These are phyloP conservation scores for Pisolithus orientalis DNA, from an alignment of 768 basidiomycete genomes.

Conservation along the genomic window DNA sequence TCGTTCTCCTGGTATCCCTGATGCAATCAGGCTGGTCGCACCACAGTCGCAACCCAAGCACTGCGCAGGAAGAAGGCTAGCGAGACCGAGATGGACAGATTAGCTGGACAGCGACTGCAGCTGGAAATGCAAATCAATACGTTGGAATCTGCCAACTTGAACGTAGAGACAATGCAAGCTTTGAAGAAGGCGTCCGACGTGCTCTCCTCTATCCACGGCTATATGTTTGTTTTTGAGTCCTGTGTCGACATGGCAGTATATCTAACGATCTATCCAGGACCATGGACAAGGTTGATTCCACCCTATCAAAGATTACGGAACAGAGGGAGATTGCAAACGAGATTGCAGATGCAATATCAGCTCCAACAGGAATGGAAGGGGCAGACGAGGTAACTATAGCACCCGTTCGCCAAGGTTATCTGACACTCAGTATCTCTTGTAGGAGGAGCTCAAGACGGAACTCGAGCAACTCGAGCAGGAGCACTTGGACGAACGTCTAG, in stretches of 20 bases:
- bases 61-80: constrained; percentile 89
- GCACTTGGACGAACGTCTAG: constrained; percentile 76
- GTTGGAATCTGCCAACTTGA: constrained; percentile 94
- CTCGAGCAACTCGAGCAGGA: constrained; percentile 87
- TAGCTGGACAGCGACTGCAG: constrained; percentile 82
- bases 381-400: constrained; percentile 62
- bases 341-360: constrained; percentile 83
- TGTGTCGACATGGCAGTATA: neutral
- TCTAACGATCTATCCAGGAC: constrained; percentile 40
- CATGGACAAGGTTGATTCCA: constrained; percentile 83
- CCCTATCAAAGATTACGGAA: constrained; percentile 82
- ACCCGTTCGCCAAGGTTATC: neutral
- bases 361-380: constrained; percentile 49
- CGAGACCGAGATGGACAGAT: constrained; percentile 80
- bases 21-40: constrained; percentile 6
- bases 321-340: constrained; percentile 92
- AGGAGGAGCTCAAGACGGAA: constrained; percentile 78
- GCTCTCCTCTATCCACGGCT: constrained; percentile 83
- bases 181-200: constrained; percentile 96
- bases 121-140: constrained; percentile 97
- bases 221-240: constrained; percentile 56
- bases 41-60: constrained; percentile 78
- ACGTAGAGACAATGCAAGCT: constrained; percentile 93
- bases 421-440: constrained; percentile 1
- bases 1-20: neutral